A percentile compares a stretch with the other conserved stretches of the same genome.
phyloP scores from a whole-genome alignment of 345 rosid genomes.

The Luvunga scandens region DNA sequence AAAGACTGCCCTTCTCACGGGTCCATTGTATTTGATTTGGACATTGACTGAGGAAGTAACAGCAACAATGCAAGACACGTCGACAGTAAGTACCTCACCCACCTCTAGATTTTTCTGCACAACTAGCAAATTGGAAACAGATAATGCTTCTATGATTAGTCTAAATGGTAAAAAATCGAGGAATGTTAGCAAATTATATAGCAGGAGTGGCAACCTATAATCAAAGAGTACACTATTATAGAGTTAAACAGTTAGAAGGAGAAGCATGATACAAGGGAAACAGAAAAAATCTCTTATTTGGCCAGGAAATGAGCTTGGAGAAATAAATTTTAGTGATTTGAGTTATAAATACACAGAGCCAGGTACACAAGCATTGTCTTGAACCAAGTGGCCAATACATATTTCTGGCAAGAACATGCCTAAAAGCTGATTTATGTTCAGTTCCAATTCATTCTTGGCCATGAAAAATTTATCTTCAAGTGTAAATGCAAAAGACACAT shows the following conservation, averaged over 20 bases:
- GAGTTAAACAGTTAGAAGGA: neutral
- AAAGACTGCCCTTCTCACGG: constrained; percentile 80
- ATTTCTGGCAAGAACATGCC: neutral
- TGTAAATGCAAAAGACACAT: constrained; percentile 23
- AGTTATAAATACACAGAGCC: neutral
- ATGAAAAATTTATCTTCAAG: neutral
- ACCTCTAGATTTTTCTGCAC: constrained; percentile 94
- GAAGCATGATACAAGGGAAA: neutral
- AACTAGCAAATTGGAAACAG: constrained; percentile 45
- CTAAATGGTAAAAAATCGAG: neutral
- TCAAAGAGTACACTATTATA: constrained; percentile 2
- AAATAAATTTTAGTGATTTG: neutral
- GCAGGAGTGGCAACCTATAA: neutral
- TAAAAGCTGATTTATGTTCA: neutral
- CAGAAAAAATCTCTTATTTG: neutral
- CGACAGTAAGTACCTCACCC: constrained; percentile 82
- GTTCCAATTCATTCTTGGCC: neutral
- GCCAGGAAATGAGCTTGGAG: neutral
- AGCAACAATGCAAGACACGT: constrained; percentile 82
- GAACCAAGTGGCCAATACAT: neutral
- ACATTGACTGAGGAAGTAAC: constrained; percentile 66
- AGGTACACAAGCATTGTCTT: neutral
- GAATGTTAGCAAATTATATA: neutral
- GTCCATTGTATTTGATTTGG: constrained; percentile 85
- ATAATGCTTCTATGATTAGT: constrained; percentile 12